Conservation (phyloP, 2,329 filamentous ascomycete genomes). For the Cordyceps fumosorosea region DNA sequence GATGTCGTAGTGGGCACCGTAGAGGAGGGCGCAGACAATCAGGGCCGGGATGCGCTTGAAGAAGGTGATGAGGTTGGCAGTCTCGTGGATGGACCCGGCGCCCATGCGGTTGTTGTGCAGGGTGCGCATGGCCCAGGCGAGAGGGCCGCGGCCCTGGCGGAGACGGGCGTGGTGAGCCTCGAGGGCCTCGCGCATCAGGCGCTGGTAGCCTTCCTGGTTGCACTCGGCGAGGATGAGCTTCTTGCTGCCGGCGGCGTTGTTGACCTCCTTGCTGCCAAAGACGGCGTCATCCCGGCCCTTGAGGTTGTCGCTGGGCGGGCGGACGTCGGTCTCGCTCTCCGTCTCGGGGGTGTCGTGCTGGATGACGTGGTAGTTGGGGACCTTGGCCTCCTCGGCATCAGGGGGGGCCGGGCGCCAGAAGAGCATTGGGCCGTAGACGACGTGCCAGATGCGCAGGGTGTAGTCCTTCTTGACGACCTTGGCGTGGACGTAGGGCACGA, state of each 20-base stretch:
- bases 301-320: constrained; percentile 17
- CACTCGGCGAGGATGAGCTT: constrained; percentile 40
- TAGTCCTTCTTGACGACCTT: constrained; percentile 64
- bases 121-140: constrained; percentile 79
- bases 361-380: constrained; percentile 73
- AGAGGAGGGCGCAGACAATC: constrained; percentile 56
- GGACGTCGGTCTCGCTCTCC: constrained; percentile 5
- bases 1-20: constrained; percentile 77
- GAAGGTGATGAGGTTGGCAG: constrained; percentile 59
- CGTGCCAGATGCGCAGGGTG: constrained; percentile 56
- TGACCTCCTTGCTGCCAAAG: constrained; percentile 29
- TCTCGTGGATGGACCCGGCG: constrained; percentile 66
- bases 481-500: constrained; percentile 63
- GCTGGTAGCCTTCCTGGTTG: constrained; percentile 50
- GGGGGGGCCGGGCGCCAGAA: constrained; percentile 51
- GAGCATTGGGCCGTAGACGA: constrained; percentile 57
- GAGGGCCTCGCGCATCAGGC: constrained; percentile 51
- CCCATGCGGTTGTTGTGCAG: constrained; percentile 70
- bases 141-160: constrained; percentile 53
- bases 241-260: constrained; percentile 32
- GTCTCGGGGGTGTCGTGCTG: constrained; percentile 51
- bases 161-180: constrained; percentile 57
- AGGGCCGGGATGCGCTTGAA: constrained; percentile 63
- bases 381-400: constrained; percentile 46
- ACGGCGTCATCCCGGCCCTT: constrained; percentile 21